phyloP scores from a whole-genome alignment of 495 filamentous ascomycete genomes.

The Halenospora varia region DNA sequence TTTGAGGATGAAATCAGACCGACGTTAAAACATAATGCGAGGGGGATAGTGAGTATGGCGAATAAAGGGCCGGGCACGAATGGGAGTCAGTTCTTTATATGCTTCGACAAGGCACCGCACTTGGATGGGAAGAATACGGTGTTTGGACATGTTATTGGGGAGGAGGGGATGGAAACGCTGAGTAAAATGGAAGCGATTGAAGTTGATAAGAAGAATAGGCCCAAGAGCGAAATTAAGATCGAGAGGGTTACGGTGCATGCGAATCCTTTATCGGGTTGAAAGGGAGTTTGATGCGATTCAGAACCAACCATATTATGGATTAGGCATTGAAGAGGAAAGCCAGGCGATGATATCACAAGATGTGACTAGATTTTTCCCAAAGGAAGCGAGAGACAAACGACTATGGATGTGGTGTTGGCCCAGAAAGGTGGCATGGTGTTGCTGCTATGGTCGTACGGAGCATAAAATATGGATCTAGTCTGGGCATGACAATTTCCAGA shows the following conservation, averaged over 20 bases:
- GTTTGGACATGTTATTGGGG: conserved; percentile 74
- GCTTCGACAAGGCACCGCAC: conserved; percentile 82
- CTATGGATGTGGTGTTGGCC: too few species aligned
- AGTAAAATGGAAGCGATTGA: conserved; percentile 71
- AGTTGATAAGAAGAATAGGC: conserved; percentile 88
- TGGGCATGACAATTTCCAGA: too few species aligned
- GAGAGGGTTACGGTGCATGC: conserved; percentile 84
- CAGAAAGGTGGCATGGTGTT: too few species aligned
- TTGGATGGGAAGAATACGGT: conserved; percentile 92
- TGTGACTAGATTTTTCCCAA: too few species aligned
- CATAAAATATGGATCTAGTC: too few species aligned
- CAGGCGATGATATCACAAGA: too few species aligned
- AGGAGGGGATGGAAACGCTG: conserved; percentile 63
- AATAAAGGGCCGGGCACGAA: conserved; percentile 84
- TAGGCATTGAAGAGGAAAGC: too few species aligned
- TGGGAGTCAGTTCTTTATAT: conserved; percentile 92
- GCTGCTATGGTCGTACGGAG: too few species aligned
- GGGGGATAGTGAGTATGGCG: conserved; percentile 91
- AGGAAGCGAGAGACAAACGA: too few species aligned
- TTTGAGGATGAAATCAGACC: conserved; percentile 95
- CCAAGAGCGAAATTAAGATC: conserved; percentile 66
- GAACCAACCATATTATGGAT: too few species aligned
- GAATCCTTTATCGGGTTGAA: conserved; percentile 82
- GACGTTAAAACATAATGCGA: conserved; percentile 75
- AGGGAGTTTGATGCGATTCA: too few species aligned